phyloP scores from a whole-genome alignment of 495 filamentous ascomycete species.

The Xylaria intraflava region DNA sequence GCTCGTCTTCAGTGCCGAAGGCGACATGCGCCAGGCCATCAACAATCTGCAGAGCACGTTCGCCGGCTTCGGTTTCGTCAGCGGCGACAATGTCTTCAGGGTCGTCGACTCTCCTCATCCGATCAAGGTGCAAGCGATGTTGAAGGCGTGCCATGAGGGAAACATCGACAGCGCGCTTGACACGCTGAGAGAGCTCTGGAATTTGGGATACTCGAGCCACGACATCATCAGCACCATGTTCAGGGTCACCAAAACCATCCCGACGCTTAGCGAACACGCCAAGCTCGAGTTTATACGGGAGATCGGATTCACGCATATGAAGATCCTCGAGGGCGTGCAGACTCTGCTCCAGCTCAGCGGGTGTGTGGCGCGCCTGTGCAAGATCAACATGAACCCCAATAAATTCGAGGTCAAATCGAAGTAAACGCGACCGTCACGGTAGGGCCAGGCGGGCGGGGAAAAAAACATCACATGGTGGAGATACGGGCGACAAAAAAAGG shows the following conservation, averaged over 20 bases:
- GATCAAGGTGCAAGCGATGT: constrained; percentile 96
- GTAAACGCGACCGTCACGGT: constrained; percentile 13
- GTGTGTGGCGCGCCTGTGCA: constrained; percentile 81
- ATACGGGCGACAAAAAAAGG: constrained; percentile 3
- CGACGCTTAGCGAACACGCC: constrained; percentile 80
- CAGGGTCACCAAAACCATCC: constrained; percentile 90
- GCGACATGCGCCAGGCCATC: constrained; percentile 98
- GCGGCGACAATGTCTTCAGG: constrained; percentile 95
- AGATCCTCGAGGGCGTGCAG: constrained; percentile 92
- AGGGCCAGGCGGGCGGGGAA: too few species aligned
- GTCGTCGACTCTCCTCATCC: constrained; percentile 96
- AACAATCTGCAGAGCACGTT: constrained; percentile 95
- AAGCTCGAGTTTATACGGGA: constrained; percentile 96
- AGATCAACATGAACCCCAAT: constrained; percentile 89
- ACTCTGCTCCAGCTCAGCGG: constrained; percentile 89
- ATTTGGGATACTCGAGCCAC: constrained; percentile 86
- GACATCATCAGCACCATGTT: constrained; percentile 99
- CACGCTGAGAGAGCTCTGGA: constrained; percentile 85
- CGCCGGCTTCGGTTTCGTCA: constrained; percentile 96
- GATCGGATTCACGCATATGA: constrained; percentile 99
- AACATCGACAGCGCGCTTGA: constrained; percentile 84
- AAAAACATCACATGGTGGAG: too few species aligned
- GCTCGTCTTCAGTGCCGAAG: constrained; percentile 92
- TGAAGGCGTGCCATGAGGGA: constrained; percentile 91
- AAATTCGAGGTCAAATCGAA: constrained; percentile 58